A percentile compares a stretch with the other conserved stretches of the same genome.
phyloP scores from a whole-genome alignment of 257 asterid species.

The Solanum chilense region DNA sequence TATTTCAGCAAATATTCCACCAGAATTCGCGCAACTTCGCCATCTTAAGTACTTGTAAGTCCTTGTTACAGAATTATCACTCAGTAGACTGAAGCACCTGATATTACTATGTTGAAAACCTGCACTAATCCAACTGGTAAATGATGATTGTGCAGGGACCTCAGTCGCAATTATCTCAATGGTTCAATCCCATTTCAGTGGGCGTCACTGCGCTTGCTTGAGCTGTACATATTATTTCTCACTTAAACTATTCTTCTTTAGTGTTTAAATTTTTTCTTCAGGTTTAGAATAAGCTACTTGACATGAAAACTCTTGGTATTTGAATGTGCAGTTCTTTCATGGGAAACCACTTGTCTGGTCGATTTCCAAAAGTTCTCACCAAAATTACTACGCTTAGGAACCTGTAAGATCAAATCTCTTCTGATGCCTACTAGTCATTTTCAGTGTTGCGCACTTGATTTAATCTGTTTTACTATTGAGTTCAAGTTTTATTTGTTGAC shows the following conservation, averaged over 20 bases:
- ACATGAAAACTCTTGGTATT: neutral
- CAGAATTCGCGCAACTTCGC: constrained; percentile 60
- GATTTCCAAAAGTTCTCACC: constrained; percentile 61
- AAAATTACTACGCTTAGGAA: constrained; percentile 56
- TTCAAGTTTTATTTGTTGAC: neutral
- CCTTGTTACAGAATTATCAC: neutral
- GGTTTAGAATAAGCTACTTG: neutral
- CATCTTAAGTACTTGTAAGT: constrained; percentile 70
- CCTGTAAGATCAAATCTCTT: constrained; percentile 33
- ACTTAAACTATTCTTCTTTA: neutral
- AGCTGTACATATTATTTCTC: constrained; percentile 35
- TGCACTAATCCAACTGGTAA: neutral
- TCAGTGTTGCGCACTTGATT: neutral
- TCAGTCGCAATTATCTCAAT: constrained; percentile 63
- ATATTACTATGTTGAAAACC: neutral
- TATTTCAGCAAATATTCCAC: constrained; percentile 57
- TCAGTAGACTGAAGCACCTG: neutral
- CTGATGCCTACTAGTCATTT: neutral
- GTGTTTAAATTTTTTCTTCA: neutral
- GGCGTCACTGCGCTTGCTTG: constrained; percentile 62
- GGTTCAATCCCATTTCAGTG: constrained; percentile 71
- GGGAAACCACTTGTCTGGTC: constrained; percentile 91
- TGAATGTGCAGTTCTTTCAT: constrained; percentile 64
- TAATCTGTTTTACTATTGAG: neutral
- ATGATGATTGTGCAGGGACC: constrained; percentile 54